Evolutionary conservation across 495 filamentous ascomycete species (phyloP), one percentile per base, ranked within the genome.

Genomic region (Symbiotaphrina buchneri): DNA sequence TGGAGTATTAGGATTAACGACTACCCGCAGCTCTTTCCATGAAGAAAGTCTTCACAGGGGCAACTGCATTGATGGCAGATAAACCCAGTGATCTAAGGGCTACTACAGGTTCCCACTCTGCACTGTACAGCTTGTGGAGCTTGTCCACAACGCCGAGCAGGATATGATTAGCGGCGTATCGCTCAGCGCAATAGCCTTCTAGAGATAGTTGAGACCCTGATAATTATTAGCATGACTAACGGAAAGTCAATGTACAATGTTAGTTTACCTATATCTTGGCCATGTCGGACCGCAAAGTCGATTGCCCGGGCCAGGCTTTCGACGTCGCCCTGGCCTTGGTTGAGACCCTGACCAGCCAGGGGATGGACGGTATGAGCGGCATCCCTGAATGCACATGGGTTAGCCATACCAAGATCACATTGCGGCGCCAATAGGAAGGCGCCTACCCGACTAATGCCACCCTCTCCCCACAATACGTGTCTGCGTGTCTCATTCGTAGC

Each of bases 281-380:
- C 87, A 43, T 84, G 71, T 27, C 52, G 53, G 15, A 90, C 72
- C 4, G 81, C 80, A 35, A 73, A 71, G 39, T 73, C 65, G 31
- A 97, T 72, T 0, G 69, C 72, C 26, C 55, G 55, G 6, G 67
- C 68, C 5, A 97, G 62, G 23, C 72, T 69, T 31, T 78, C 66
- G 1, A 85, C 73, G 46, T 97, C 87, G 11, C 67, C 80, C 33
- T 92, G 68, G 3, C 87, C 87, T 41, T 90, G 80, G 44, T 97
- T 97, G 10, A 97, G 63, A 1, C 87, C 87, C 47, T 95, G 87
- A 4, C 87, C 87, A 1, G 83, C 87, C 17, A 97, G 67, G 0
- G 87, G 87, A 47, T 97, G 87, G 41, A 91, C 70, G 17, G 82
- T 84, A 46, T 97, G 87, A 5, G 87, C 90, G 3, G 87, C 87